Percentiles rank a stretch among this genome's conserved stretches.
Evolutionary conservation across 2,329 filamentous ascomycete genomes (phyloP).

Genomic region (Aspergillus floridensis): DNA sequence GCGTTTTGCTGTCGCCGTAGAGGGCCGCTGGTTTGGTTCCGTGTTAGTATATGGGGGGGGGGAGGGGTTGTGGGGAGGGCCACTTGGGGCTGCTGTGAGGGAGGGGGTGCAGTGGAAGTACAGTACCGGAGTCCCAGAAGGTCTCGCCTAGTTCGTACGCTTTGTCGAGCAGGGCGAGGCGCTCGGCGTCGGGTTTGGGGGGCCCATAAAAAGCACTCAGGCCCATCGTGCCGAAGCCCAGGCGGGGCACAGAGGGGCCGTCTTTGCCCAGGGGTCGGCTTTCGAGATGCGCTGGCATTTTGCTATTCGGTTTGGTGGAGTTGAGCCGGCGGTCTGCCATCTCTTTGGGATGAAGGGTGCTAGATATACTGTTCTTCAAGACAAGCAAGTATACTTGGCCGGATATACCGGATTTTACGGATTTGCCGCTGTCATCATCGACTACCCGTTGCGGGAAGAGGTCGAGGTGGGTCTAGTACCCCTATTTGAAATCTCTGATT

Average conservation of each 20-base stretch:
- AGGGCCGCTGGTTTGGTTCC: slow-evolving; percentile 22
- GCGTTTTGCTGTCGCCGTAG: slow-evolving; percentile 30
- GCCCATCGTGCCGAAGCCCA: slow-evolving; percentile 29
- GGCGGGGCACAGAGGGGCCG: slow-evolving; percentile 20
- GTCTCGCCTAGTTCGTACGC: slow-evolving; percentile 29
- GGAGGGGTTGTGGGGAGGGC: not conserved
- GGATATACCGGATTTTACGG: not conserved
- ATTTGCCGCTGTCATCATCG: not conserved
- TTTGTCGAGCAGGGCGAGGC: slow-evolving; percentile 27
- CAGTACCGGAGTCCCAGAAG: slow-evolving; percentile 29
- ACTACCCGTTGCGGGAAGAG: too few relatives aligned
- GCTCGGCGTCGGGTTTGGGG: slow-evolving; percentile 15
- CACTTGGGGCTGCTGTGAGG: not conserved
- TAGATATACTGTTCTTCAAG: not conserved
- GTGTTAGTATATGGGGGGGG: not conserved
- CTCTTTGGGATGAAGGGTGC: too few relatives aligned
- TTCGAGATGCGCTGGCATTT: not conserved
- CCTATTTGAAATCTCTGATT: too few relatives aligned
- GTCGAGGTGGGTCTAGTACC: too few relatives aligned
- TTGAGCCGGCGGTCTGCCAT: not conserved
- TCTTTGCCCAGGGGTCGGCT: slow-evolving; percentile 18
- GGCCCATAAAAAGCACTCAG: slow-evolving; percentile 24
- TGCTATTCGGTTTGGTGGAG: not conserved
- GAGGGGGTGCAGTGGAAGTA: not conserved
- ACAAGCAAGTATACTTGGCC: too few relatives aligned